These are phyloP conservation scores for Penicillium taxi DNA, from an alignment of 495 filamentous ascomycete genomes.

Conservation along the genomic window DNA sequence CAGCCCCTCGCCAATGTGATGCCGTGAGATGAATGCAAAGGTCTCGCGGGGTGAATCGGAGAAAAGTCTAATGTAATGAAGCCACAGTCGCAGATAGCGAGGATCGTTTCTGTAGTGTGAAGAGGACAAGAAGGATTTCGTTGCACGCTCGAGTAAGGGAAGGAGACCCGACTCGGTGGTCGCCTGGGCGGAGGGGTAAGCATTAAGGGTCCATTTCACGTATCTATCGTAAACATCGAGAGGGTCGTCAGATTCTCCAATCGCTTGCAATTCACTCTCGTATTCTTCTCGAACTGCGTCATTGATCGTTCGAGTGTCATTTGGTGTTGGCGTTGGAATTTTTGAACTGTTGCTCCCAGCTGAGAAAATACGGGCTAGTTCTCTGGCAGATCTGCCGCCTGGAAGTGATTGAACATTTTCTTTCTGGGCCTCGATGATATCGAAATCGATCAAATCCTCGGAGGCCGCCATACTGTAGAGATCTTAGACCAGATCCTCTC, in stretches of 20 bases:
- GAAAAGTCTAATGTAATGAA: constrained; percentile 88
- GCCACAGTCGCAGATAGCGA: constrained; percentile 85
- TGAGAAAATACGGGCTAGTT: constrained; percentile 78
- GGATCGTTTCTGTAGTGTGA: constrained; percentile 91
- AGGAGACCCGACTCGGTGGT: constrained; percentile 83
- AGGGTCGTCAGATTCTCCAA: constrained; percentile 86
- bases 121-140: constrained; percentile 75
- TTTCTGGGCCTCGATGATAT: constrained; percentile 92
- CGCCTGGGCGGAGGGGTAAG: constrained; percentile 88
- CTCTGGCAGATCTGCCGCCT: constrained; percentile 81
- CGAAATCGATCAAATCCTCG: constrained; percentile 73
- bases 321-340: constrained; percentile 49
- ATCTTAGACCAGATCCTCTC: background rate
- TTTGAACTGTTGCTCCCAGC: constrained; percentile 41
- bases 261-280: constrained; percentile 68
- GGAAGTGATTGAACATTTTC: constrained; percentile 95
- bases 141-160: constrained; percentile 85
- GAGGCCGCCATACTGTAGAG: constrained; percentile 41
- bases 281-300: constrained; percentile 74
- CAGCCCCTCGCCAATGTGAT: constrained; percentile 76
- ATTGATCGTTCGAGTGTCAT: constrained; percentile 67
- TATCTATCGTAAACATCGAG: constrained; percentile 95
- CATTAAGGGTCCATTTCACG: constrained; percentile 90
- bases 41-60: constrained; percentile 86
- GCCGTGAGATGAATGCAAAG: constrained; percentile 83